These are phyloP conservation scores for Globisporangium nunn DNA, from an alignment of 352 stramenopile genomes.

Conservation along the genomic window DNA sequence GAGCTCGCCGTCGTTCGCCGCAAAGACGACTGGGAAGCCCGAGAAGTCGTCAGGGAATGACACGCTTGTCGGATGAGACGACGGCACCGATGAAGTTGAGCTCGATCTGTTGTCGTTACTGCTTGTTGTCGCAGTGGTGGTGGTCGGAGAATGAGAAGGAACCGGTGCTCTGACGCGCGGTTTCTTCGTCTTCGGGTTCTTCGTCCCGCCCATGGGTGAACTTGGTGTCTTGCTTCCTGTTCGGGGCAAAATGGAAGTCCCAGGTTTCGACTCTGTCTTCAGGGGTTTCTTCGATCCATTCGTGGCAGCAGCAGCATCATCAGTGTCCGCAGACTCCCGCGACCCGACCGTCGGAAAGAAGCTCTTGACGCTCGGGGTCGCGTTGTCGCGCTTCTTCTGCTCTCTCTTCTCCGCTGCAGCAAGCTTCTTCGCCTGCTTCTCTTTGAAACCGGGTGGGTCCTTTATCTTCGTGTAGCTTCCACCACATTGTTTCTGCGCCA, in stretches of 20 bases:
- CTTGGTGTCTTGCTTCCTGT: neutral
- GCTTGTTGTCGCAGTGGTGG: slow-evolving; percentile 2
- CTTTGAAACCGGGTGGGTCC: slow-evolving; percentile 46
- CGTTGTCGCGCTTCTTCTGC: slow-evolving; percentile 29
- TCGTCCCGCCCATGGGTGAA: neutral
- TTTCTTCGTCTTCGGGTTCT: slow-evolving; percentile 20
- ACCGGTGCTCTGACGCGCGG: neutral
- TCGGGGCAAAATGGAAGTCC: neutral
- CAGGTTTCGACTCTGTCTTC: neutral
- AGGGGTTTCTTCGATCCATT: neutral
- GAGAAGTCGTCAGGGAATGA: slow-evolving; percentile 1
- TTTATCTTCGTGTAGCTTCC: slow-evolving; percentile 72
- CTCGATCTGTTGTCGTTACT: neutral
- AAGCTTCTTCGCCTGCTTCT: slow-evolving; percentile 33
- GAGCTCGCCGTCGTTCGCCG: slow-evolving; percentile 25
- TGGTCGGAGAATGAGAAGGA: neutral
- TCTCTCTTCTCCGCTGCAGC: slow-evolving; percentile 18
- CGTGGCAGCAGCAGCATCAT: too few relatives aligned
- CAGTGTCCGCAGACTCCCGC: neutral
- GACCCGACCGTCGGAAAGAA: slow-evolving; percentile 16
- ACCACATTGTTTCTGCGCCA: slow-evolving; percentile 41
- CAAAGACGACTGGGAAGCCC: slow-evolving; percentile 21
- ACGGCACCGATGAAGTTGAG: too few relatives aligned
- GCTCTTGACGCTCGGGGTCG: slow-evolving; percentile 21
- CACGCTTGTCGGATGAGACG: neutral